phyloP scores from a whole-genome alignment of 2,329 filamentous ascomycete species.

The Diplodia intermedia region DNA sequence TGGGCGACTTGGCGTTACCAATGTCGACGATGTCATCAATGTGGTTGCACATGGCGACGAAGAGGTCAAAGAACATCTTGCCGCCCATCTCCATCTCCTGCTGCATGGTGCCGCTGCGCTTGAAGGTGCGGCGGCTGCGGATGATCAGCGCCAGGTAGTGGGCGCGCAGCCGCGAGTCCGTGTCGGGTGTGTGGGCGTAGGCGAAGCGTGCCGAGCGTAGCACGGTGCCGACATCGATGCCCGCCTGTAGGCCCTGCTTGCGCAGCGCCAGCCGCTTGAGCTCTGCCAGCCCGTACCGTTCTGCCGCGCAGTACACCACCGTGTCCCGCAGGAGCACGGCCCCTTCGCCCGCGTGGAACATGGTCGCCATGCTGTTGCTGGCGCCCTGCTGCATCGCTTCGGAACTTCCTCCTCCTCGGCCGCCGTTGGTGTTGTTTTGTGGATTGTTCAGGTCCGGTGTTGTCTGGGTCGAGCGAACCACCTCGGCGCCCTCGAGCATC shows the following conservation, averaged over 20 bases:
- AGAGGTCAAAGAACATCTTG: conserved; percentile 97
- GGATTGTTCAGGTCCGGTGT: conserved; percentile 57
- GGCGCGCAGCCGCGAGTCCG: conserved; percentile 89
- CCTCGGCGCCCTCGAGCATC: conserved; percentile 78
- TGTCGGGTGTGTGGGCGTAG: conserved; percentile 93
- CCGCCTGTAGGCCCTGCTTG: conserved; percentile 92
- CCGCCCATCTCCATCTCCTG: conserved; percentile 95
- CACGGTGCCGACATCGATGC: conserved; percentile 90
- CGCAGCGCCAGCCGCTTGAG: conserved; percentile 89
- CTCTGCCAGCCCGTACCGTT: conserved; percentile 88
- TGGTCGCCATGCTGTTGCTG: conserved; percentile 69
- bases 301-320: conserved; percentile 90
- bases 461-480: conserved; percentile 46
- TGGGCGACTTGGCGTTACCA: conserved; percentile 44
- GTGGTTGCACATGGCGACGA: conserved; percentile 98
- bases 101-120: conserved; percentile 98
- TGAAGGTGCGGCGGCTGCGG: conserved; percentile 95
- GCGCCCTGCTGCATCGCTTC: conserved; percentile 46
- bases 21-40: conserved; percentile 94
- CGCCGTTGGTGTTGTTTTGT: conserved; percentile 60
- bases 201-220: conserved; percentile 92
- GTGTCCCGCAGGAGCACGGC: conserved; percentile 88
- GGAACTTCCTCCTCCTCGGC: conserved; percentile 40
- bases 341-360: conserved; percentile 76
- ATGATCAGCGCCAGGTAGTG: conserved; percentile 98